These are phyloP conservation scores for Luffa aegyptiaca DNA, from an alignment of 306 rosid genomes.

Conservation along the genomic window DNA sequence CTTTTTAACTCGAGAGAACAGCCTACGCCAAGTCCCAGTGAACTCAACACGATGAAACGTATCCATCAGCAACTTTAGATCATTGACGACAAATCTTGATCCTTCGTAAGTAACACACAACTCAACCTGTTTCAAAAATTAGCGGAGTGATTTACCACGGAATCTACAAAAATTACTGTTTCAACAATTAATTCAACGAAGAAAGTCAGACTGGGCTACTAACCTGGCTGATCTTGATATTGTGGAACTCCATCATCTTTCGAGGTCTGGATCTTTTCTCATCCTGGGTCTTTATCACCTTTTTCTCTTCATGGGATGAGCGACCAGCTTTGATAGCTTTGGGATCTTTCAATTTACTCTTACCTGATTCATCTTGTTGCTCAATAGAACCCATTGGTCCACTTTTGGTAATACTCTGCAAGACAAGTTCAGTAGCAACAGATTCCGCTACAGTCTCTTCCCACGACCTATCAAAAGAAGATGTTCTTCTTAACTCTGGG, in stretches of 20 bases:
- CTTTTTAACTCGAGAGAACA: constrained; percentile 92
- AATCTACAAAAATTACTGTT: not conserved
- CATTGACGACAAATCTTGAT: constrained; percentile 88
- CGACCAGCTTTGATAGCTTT: constrained; percentile 72
- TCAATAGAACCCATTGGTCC: constrained; percentile 50
- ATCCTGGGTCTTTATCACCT: constrained; percentile 63
- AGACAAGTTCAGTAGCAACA: constrained; percentile 88
- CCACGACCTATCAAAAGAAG: constrained; percentile 90
- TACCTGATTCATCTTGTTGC: constrained; percentile 65
- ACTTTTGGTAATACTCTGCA: constrained; percentile 71
- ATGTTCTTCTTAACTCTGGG: constrained; percentile 72
- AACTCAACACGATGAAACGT: constrained; percentile 84
- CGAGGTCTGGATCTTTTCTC: constrained; percentile 90
- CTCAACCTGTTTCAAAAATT: constrained; percentile 54
- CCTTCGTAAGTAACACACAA: constrained; percentile 87
- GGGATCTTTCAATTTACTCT: constrained; percentile 69
- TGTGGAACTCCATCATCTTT: constrained; percentile 94
- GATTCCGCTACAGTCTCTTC: constrained; percentile 98
- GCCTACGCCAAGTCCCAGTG: constrained; percentile 95
- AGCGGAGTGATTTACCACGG: constrained; percentile 9
- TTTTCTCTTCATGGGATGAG: constrained; percentile 86
- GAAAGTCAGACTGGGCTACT: constrained; percentile 18
- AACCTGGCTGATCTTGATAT: constrained; percentile 98
- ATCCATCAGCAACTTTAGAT: constrained; percentile 96
- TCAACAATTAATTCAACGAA: not conserved